phyloP scores from a whole-genome alignment of 805 yeast genomes.

The Saccharomycopsis schoenii region DNA sequence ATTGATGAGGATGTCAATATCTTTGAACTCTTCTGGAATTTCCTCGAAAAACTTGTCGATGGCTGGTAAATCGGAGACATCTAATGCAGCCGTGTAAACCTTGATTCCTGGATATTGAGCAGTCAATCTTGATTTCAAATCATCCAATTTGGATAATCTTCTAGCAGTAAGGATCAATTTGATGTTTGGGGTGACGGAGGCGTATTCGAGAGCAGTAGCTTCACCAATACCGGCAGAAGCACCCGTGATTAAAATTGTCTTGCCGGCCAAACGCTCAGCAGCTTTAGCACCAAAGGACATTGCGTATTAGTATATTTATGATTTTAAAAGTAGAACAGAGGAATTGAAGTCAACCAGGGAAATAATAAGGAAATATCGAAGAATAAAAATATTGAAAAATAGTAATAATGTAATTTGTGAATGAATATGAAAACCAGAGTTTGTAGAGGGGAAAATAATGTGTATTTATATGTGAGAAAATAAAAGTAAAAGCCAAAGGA shows the following conservation, averaged over 20 bases:
- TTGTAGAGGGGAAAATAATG: not conserved
- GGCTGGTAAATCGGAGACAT: slow-evolving; percentile 44
- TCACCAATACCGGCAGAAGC: slow-evolving; percentile 95
- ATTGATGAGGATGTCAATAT: slow-evolving; percentile 52
- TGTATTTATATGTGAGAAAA: not conserved
- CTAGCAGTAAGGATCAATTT: slow-evolving; percentile 73
- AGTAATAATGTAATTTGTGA: too few relatives aligned
- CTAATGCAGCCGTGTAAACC: slow-evolving; percentile 41
- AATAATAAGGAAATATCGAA: too few relatives aligned
- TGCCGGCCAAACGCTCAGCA: slow-evolving; percentile 70
- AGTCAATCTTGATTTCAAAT: slow-evolving; percentile 82
- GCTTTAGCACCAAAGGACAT: slow-evolving; percentile 69
- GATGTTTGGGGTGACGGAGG: slow-evolving; percentile 49
- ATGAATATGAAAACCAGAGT: not conserved
- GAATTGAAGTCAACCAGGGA: too few relatives aligned
- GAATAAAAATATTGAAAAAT: too few relatives aligned
- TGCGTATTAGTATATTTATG: not conserved
- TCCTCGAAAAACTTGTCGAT: slow-evolving; percentile 33
- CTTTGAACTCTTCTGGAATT: slow-evolving; percentile 47
- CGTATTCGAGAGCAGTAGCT: slow-evolving; percentile 83
- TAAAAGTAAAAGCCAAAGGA: not conserved
- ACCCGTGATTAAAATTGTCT: slow-evolving; percentile 80
- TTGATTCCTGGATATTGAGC: slow-evolving; percentile 51
- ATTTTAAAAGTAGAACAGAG: not conserved
- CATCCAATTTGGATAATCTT: slow-evolving; percentile 53